Conservation (phyloP, 768 basidiomycete species). For the Boletus rubropictus region DNA sequence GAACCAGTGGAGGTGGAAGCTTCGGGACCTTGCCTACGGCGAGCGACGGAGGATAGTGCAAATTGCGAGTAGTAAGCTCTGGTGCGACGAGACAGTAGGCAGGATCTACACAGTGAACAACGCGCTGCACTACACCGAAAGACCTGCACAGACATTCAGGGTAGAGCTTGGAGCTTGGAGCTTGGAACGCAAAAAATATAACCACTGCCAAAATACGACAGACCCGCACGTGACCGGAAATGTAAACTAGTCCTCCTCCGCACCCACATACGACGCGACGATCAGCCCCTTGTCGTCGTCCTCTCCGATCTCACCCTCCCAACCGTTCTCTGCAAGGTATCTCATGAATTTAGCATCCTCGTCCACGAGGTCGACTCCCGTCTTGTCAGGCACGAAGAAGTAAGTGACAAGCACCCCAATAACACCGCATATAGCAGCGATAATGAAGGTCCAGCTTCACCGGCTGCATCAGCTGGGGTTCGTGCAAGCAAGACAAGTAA, state of each 20-base stretch:
- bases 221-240: conserved; percentile 16
- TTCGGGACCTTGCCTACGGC: conserved; percentile 3
- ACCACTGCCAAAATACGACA: not conserved
- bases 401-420: conserved; percentile 60
- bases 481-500: not conserved
- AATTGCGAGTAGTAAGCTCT: conserved; percentile 25
- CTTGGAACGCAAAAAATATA: not conserved
- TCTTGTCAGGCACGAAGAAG: conserved; percentile 65
- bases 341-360: conserved; percentile 59
- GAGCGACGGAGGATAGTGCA: conserved; percentile 11
- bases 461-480: not conserved
- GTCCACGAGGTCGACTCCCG: conserved; percentile 57
- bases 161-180: not conserved
- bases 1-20: conserved; percentile 2
- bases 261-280: conserved; percentile 8
- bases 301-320: conserved; percentile 60
- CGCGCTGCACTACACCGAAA: conserved; percentile 13
- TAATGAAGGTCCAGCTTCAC: conserved; percentile 59
- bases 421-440: conserved; percentile 63
- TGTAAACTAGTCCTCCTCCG: conserved; percentile 11
- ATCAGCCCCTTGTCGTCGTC: conserved; percentile 36
- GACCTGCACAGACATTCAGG: conserved; percentile 19
- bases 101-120: conserved; percentile 16
- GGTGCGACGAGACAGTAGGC: conserved; percentile 10
- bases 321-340: conserved; percentile 58